Percentiles rank a stretch among this genome's conserved stretches.
These are phyloP conservation scores for Sporothrix curviconia DNA, from an alignment of 2,329 filamentous ascomycete genomes.

Conservation along the genomic window DNA sequence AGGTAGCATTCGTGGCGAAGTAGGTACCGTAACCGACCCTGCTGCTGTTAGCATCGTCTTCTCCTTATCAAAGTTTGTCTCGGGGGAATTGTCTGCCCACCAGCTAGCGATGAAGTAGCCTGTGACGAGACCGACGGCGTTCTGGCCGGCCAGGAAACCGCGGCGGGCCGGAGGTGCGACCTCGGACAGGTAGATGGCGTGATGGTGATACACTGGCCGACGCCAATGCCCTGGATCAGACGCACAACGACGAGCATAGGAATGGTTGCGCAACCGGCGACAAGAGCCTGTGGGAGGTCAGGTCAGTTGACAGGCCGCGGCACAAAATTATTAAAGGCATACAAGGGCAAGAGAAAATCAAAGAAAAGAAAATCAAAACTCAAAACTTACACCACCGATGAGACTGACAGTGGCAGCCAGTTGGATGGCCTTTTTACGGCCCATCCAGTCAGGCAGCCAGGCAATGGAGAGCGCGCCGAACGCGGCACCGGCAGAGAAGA, in stretches of 20 bases:
- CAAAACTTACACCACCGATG: neutral
- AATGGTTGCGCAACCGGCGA: neutral
- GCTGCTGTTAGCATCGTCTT: neutral
- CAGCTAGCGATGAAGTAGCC: constrained; percentile 7
- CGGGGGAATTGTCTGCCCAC: neutral
- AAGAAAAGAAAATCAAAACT: neutral
- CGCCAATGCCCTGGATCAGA: constrained; percentile 11
- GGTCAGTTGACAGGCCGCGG: no score
- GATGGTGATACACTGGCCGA: constrained; percentile 13
- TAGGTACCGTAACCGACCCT: neutral
- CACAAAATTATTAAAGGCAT: neutral
- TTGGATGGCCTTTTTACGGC: neutral
- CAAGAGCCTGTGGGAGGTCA: constrained; percentile 4
- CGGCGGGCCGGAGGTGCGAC: constrained; percentile 6
- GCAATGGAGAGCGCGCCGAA: neutral
- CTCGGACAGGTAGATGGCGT: constrained; percentile 11
- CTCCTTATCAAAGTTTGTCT: neutral
- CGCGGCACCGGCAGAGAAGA: neutral
- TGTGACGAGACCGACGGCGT: constrained; percentile 9
- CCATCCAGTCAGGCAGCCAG: neutral
- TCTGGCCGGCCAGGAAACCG: constrained; percentile 11
- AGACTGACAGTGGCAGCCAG: neutral
- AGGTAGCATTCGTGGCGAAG: neutral
- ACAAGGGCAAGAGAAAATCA: neutral
- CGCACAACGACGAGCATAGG: constrained; percentile 1